Conservation (phyloP, 129 eudicot genomes). For the Pulicaria dysenterica region DNA sequence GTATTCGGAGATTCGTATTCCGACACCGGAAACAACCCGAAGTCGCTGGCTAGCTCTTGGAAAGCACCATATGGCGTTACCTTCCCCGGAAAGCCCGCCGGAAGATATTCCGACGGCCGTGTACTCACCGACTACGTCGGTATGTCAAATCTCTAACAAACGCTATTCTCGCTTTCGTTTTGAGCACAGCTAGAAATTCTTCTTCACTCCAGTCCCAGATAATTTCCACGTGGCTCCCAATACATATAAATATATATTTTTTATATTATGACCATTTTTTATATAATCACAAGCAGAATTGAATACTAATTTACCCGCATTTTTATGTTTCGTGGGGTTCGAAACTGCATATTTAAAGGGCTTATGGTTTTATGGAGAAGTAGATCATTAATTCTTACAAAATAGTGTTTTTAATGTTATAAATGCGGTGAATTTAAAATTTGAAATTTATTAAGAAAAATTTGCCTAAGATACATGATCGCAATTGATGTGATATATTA, state of each 20-base stretch:
- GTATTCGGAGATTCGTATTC: slow-evolving; percentile 91
- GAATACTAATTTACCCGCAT: background rate
- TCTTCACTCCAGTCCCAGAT: background rate
- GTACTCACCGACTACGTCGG: slow-evolving; percentile 86
- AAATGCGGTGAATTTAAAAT: too few species aligned
- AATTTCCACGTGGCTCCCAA: slow-evolving; percentile 12
- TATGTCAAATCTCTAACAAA: slow-evolving; percentile 23
- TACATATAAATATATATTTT: background rate
- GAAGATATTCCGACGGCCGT: slow-evolving; percentile 94
- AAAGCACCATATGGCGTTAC: slow-evolving; percentile 71
- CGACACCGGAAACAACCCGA: slow-evolving; percentile 71
- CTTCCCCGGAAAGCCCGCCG: slow-evolving; percentile 95
- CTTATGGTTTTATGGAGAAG: too few species aligned
- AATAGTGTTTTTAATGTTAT: too few species aligned
- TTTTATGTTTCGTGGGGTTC: background rate
- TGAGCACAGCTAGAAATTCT: background rate
- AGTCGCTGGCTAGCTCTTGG: slow-evolving; percentile 57
- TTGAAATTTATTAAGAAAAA: too few species aligned
- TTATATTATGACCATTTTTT: background rate
- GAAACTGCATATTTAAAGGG: too few species aligned
- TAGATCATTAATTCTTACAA: too few species aligned
- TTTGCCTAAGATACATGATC: too few species aligned
- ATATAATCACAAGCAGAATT: background rate
- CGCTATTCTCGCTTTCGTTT: background rate
- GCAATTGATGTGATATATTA: too few species aligned